Evolutionary conservation across 805 yeast genomes (phyloP).

Genomic region (Yarrowia yakushimensis): DNA sequence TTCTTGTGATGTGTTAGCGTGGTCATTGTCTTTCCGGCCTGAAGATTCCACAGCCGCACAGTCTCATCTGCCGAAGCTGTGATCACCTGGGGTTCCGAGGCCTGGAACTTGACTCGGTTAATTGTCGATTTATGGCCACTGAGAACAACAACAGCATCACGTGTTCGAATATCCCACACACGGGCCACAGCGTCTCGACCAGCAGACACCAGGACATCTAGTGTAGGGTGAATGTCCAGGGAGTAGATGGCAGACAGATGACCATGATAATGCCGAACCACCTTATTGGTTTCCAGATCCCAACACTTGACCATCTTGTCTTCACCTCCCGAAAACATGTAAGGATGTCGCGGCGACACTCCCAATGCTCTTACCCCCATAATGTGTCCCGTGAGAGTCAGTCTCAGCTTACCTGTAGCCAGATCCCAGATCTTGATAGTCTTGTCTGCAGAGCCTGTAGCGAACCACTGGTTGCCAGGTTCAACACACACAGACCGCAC

Average conservation of each 20-base stretch:
- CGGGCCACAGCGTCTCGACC: constrained; percentile 84
- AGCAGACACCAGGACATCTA: constrained; percentile 79
- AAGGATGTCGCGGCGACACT: constrained; percentile 74
- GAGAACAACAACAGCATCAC: constrained; percentile 68
- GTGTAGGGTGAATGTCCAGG: constrained; percentile 79
- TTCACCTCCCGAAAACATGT: constrained; percentile 86
- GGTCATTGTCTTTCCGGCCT: constrained; percentile 67
- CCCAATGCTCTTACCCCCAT: constrained; percentile 81
- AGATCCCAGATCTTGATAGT: constrained; percentile 91
- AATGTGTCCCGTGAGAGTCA: constrained; percentile 84
- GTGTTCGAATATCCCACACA: constrained; percentile 90
- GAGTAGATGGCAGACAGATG: constrained; percentile 88
- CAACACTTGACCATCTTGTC: constrained; percentile 92
- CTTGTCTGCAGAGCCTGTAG: constrained; percentile 83
- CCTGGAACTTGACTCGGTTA: constrained; percentile 61
- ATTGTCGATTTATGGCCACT: constrained; percentile 80
- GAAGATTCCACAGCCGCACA: constrained; percentile 83
- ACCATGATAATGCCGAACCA: constrained; percentile 87
- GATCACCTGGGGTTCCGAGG: constrained; percentile 79
- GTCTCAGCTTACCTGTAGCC: constrained; percentile 61
- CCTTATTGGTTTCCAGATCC: constrained; percentile 86
- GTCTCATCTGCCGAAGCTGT: constrained; percentile 84
- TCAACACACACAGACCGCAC: constrained; percentile 78
- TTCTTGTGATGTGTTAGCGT: constrained; percentile 83
- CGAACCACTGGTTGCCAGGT: constrained; percentile 87